Evolutionary conservation across 2,329 filamentous ascomycete genomes (phyloP), one percentile per base, ranked within the genome.

Genomic region (Cadophora sp.): DNA sequence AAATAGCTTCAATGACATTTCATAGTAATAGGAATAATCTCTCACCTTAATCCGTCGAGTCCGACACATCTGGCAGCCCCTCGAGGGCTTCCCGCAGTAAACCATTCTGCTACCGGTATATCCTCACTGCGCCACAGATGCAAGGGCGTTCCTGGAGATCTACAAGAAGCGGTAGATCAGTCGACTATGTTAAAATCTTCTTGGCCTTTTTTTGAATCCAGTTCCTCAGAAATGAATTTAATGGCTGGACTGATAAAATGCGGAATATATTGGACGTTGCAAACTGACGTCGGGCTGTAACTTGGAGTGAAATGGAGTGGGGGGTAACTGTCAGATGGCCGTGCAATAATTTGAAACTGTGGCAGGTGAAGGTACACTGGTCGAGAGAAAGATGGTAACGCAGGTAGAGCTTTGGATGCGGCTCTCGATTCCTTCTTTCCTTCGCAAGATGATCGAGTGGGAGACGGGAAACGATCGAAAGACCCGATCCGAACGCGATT

Each of bases 41-140:
- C 82, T 70, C 82, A 91, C 90, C 85, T 92, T 92, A 76, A 93
- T 92, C 73, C 90, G 84, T 71, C 90, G 84, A 43, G 85, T 90
- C 76, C 90, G 86, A 77, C 90, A 93, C 86, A 90, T 92, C 80
- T 91, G 89, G 74, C 90, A 93, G 73, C 89, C 90, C 79, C 83
- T 81, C 0, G 87, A 90, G 74, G 88, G 86, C 79, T 88, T 89
- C 50, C 88, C 88, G 68, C 85, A 88, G 73, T 89, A 90, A 14
- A 89, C 87, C 87, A 89, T 90, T 70, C 67, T 79, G 77, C 66
- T 51, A 68, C 41, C 43, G 58, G 27, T 47, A 33, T 33, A 47
- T 60, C 41, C 18, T 27, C 24, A 45, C 8, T 47, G 13, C 24
- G 56, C 41, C 39, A 33, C 39, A 30, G n/a, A 24, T 30, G 36